Conservation (phyloP, 75 land plant genomes). For the Pinus taeda region DNA sequence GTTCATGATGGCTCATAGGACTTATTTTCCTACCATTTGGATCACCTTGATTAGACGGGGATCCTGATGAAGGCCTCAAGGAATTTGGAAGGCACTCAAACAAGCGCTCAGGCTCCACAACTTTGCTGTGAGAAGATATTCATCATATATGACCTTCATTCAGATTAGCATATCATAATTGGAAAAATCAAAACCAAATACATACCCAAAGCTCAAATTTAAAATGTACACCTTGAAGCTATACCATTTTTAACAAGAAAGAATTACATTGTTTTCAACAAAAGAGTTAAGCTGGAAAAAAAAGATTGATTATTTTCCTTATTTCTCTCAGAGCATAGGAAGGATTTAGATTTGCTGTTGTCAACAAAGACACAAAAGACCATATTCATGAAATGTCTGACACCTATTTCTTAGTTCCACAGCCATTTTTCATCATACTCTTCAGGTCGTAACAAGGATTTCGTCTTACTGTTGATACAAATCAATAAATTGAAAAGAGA, state of each 20-base stretch:
- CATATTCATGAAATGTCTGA: not conserved
- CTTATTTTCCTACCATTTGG: slow-evolving; percentile 17
- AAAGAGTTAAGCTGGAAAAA: no score
- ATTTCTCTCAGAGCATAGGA: not conserved
- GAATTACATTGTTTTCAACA: no score
- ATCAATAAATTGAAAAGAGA: not conserved
- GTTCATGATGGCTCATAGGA: slow-evolving; percentile 17
- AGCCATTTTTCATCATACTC: not conserved
- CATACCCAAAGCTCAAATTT: not conserved
- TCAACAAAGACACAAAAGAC: not conserved
- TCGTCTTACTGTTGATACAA: no score
- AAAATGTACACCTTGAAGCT: no score
- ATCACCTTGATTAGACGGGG: slow-evolving; percentile 33
- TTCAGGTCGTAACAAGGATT: no score
- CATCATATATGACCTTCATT: not conserved
- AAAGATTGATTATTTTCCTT: not conserved
- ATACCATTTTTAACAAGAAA: no score
- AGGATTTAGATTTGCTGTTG: not conserved
- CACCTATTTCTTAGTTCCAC: not conserved
- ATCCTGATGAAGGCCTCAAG: slow-evolving; percentile 43
- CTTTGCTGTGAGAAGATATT: slow-evolving; percentile 57
- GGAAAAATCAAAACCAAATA: not conserved
- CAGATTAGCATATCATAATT: not conserved
- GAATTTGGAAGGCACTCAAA: slow-evolving; percentile 65
- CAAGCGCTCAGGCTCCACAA: slow-evolving; percentile 77